Base-by-base conservation (phyloP, 345 rosid species). In the Salix udensis region DNA sequence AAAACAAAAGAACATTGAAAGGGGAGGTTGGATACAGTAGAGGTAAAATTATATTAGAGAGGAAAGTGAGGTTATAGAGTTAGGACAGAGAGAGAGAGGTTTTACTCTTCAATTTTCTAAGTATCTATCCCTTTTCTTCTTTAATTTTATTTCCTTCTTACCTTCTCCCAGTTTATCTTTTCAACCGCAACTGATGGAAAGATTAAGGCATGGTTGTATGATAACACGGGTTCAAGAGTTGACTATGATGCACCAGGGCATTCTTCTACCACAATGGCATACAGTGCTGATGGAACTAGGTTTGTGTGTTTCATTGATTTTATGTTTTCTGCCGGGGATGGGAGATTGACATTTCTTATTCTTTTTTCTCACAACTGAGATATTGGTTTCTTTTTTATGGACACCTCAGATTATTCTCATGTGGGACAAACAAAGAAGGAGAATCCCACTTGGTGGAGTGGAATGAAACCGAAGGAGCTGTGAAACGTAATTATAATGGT, bases 131-230 rank as follows among this genome's bases (percentile, higher is more conserved):
- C 24, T 9, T n/a, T 23, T 18, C 36, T 46, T 78, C 23, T 42
- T 36, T 14, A 53, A 58, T 71, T 48, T n/a, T 71, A 68, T 42
- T 73, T 60, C 71, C 46, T 70, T 58, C 72, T 10, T 72, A 36
- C n/a, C 44, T 70, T 69, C 40, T 61, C 62, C 46, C 83, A 91
- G 94, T 92, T 92, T 77, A 85, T 92, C 78, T 92, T 90, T 84
- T 89, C 97, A 73, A 89, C 97, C 10, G 89, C 97, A 28, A 80
- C 84, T 42, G 94, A 92, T 83, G 97, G 94, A 82, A 90, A 92
- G 86, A 92, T 90, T 68, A 92, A 92, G 82, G 97, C 97, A 69
- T 92, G 97, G 94, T 68, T 92, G 82, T 92, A 92, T 83, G 94
- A 92, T 75, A 82, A 86, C 67, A 0, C 80, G 81, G 94, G 97